A percentile compares a stretch with the other conserved stretches of the same genome.
Conservation (phyloP, 208 protist genomes). For the Wallacemonas rigidus region DNA sequence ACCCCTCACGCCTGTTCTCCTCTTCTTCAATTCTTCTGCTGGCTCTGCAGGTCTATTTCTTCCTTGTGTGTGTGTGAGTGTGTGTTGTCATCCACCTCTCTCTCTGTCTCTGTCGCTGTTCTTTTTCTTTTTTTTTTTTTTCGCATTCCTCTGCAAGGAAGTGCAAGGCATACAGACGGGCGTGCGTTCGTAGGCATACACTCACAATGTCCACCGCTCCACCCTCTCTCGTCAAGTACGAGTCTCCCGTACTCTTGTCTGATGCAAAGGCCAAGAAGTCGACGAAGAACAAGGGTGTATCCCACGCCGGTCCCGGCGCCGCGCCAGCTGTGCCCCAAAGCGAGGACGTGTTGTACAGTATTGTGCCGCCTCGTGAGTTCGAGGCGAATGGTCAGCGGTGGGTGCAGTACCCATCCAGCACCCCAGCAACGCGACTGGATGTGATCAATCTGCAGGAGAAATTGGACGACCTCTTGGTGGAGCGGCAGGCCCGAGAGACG, state of each 20-base stretch:
- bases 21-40: background rate
- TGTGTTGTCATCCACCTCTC: background rate
- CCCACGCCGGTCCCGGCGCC: constrained; percentile 11
- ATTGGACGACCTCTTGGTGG: constrained; percentile 93
- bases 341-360: constrained; percentile 93
- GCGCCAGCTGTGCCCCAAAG: constrained; percentile 52
- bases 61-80: background rate
- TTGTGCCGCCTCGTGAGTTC: constrained; percentile 89
- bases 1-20: background rate
- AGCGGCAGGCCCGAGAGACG: constrained; percentile 96
- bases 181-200: background rate
- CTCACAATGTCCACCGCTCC: constrained; percentile 31
- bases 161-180: constrained; percentile 13
- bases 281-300: constrained; percentile 40
- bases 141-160: background rate
- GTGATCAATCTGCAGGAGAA: constrained; percentile 94
- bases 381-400: constrained; percentile 83
- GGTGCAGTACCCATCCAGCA: constrained; percentile 90
- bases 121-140: background rate
- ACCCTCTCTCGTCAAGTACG: constrained; percentile 88
- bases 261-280: constrained; percentile 74
- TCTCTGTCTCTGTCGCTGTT: constrained; percentile 6
- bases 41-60: background rate
- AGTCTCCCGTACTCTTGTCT: constrained; percentile 84
- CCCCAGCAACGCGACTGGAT: constrained; percentile 86